phyloP scores from a whole-genome alignment of 2,329 filamentous ascomycete species.

The Sporothrix phasma region DNA sequence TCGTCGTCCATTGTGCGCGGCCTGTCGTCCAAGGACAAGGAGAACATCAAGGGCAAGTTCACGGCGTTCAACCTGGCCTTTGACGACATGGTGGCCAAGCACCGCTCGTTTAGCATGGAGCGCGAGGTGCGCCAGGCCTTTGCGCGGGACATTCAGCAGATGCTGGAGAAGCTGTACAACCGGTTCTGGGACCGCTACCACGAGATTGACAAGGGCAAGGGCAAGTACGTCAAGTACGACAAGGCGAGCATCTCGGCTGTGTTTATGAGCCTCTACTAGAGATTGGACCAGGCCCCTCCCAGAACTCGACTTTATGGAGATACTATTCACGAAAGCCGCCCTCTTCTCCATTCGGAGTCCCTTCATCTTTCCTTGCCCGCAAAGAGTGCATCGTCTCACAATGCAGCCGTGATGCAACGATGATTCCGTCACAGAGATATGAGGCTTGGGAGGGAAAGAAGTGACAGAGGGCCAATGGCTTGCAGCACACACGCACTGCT shows the following conservation, averaged over 20 bases:
- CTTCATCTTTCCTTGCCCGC: no score
- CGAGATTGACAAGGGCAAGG: constrained; percentile 93
- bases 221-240: constrained; percentile 97
- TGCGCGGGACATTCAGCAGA: constrained; percentile 74
- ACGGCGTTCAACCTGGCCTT: constrained; percentile 82
- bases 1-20: constrained; percentile 76
- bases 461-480: neutral
- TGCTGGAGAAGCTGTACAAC: constrained; percentile 88
- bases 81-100: constrained; percentile 74
- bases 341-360: neutral
- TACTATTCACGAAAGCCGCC: neutral
- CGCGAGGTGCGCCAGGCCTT: constrained; percentile 74
- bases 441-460: neutral
- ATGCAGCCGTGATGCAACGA: neutral
- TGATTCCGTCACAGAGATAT: neutral
- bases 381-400: neutral
- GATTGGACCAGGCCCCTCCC: no score
- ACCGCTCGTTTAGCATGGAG: constrained; percentile 84
- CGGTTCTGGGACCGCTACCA: constrained; percentile 97
- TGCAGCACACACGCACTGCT: neutral
- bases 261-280: constrained; percentile 44
- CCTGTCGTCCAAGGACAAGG: constrained; percentile 81
- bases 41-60: constrained; percentile 94
- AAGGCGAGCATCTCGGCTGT: constrained; percentile 67
- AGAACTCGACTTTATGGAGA: neutral